phyloP scores from a whole-genome alignment of 2,329 filamentous ascomycete species.

The Monilinia fructigena region DNA sequence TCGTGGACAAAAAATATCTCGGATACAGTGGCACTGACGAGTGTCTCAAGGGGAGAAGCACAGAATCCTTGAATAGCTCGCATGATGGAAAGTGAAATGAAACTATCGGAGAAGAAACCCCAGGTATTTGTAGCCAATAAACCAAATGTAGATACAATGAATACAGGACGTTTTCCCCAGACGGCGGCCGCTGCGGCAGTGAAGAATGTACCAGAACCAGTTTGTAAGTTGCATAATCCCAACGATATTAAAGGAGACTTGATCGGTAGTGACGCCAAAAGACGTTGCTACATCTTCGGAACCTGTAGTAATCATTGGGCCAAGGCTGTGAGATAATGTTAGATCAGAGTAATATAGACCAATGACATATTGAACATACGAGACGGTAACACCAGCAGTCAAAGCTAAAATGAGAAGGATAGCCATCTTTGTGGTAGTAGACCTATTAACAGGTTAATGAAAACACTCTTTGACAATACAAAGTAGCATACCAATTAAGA shows the following conservation, averaged over 20 bases:
- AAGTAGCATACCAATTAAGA: slow-evolving; percentile 47
- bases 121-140: slow-evolving; percentile 43
- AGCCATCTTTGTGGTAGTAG: slow-evolving; percentile 33
- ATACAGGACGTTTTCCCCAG: slow-evolving; percentile 37
- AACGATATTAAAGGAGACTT: slow-evolving; percentile 40
- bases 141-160: slow-evolving; percentile 39
- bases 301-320: slow-evolving; percentile 45
- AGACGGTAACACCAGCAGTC: slow-evolving; percentile 36
- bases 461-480: slow-evolving; percentile 32
- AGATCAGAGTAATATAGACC: slow-evolving; percentile 25
- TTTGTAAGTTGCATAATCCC: slow-evolving; percentile 44
- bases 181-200: slow-evolving; percentile 44
- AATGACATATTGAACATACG: slow-evolving; percentile 29
- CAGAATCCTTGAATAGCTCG: slow-evolving; percentile 38
- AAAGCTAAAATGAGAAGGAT: slow-evolving; percentile 35
- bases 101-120: slow-evolving; percentile 44
- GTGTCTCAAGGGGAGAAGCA: slow-evolving; percentile 38
- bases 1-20: slow-evolving; percentile 50
- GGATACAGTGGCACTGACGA: slow-evolving; percentile 43
- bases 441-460: slow-evolving; percentile 6
- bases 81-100: slow-evolving; percentile 42
- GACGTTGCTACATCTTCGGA: slow-evolving; percentile 40
- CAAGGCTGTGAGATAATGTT: slow-evolving; percentile 36
- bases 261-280: slow-evolving; percentile 43
- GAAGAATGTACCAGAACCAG: slow-evolving; percentile 45